Evolutionary conservation across 208 protist genomes (phyloP).

Genomic region (Crithidia bombi): DNA sequence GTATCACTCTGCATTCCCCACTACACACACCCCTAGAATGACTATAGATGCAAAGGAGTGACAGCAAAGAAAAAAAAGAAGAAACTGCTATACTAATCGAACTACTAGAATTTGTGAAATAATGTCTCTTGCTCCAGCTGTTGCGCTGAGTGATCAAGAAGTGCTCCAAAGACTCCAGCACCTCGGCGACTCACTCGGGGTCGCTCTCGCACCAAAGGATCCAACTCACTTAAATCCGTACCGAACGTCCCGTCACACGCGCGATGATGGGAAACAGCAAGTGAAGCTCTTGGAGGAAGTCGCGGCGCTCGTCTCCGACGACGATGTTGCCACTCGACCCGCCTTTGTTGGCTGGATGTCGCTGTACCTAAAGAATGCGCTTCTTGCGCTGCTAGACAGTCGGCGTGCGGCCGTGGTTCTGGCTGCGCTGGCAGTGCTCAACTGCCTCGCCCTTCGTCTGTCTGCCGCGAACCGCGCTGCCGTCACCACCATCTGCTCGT

Average conservation of each 20-base stretch:
- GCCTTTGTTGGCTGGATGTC: slow-evolving; percentile 48
- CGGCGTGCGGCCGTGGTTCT: slow-evolving; percentile 28
- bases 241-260: neutral
- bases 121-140: slow-evolving; percentile 14
- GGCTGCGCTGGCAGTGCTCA: slow-evolving; percentile 26
- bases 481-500: slow-evolving; percentile 34
- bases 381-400: slow-evolving; percentile 53
- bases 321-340: slow-evolving; percentile 31
- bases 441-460: neutral
- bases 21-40: no score
- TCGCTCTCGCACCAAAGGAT: neutral
- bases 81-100: neutral
- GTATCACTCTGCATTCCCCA: no score
- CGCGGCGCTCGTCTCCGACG: slow-evolving; percentile 26
- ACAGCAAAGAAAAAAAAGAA: slow-evolving; percentile 5
- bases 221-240: neutral
- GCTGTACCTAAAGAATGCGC: slow-evolving; percentile 48
- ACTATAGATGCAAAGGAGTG: no score
- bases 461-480: slow-evolving; percentile 6
- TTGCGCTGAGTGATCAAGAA: slow-evolving; percentile 25
- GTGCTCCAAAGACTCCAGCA: slow-evolving; percentile 36
- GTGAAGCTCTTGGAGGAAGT: slow-evolving; percentile 39
- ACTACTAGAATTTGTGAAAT: neutral
- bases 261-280: slow-evolving; percentile 38
- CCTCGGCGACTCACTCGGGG: slow-evolving; percentile 32